phyloP scores from a whole-genome alignment of 2,329 filamentous ascomycete genomes.

The Elsinoe australis region DNA sequence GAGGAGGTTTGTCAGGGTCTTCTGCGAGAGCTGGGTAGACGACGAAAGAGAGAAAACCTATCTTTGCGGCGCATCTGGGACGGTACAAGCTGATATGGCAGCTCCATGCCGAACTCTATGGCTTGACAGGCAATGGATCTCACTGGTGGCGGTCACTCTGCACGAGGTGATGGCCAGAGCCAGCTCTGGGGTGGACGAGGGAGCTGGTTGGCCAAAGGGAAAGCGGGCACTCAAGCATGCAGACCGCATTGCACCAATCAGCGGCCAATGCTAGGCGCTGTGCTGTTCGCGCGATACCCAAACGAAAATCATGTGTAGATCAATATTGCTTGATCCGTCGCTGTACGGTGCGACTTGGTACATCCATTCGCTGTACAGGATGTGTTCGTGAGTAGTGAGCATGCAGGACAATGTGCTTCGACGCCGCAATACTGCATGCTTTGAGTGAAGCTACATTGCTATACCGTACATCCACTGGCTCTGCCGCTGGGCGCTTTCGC shows the following conservation, averaged over 20 bases:
- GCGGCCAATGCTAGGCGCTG: not conserved
- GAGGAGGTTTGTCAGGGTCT: not conserved
- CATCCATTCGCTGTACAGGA: conserved; percentile 2
- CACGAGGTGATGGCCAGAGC: conserved; percentile 1
- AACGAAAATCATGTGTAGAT: not conserved
- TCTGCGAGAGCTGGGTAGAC: not conserved
- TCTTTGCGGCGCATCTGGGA: conserved; percentile 3
- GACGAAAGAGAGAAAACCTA: not conserved
- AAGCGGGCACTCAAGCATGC: not conserved
- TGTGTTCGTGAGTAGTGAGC: not conserved
- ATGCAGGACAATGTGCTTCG: conserved; percentile 7
- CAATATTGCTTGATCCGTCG: conserved; percentile 6
- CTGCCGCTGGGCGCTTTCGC: no score
- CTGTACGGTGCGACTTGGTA: not conserved
- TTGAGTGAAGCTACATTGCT: no score
- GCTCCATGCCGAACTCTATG: not conserved
- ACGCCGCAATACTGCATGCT: conserved; percentile 13
- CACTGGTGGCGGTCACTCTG: not conserved
- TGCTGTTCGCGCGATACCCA: not conserved
- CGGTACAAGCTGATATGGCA: conserved; percentile 13
- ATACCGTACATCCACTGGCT: no score
- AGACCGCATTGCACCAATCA: conserved; percentile 3
- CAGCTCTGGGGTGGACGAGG: not conserved
- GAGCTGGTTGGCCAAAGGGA: not conserved
- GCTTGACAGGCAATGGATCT: not conserved